Percentiles rank a stretch among this genome's conserved stretches.
Conservation (phyloP, 805 yeast genomes). For the Kregervanrija pseudodelftensis region DNA sequence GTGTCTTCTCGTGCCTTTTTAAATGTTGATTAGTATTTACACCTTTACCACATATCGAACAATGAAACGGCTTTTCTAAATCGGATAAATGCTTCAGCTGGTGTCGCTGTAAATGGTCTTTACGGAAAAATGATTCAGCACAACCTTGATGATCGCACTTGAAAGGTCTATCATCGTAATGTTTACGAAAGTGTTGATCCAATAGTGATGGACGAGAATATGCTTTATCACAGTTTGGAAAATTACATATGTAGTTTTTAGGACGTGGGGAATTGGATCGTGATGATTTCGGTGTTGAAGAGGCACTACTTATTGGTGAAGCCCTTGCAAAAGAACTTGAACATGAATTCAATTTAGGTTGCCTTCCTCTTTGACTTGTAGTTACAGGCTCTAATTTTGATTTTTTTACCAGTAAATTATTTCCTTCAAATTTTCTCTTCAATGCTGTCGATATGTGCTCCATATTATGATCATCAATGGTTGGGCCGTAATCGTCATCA, state of each 20-base stretch:
- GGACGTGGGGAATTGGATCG: conserved; percentile 40
- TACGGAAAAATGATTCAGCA: conserved; percentile 57
- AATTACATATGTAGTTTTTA: conserved; percentile 58
- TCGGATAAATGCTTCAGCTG: conserved; percentile 47
- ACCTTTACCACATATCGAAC: conserved; percentile 76
- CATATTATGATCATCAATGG: no score
- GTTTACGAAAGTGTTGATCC: conserved; percentile 75
- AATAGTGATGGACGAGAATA: conserved; percentile 77
- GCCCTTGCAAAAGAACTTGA: background rate
- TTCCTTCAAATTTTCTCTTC: no score
- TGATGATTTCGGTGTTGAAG: conserved; percentile 10
- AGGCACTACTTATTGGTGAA: background rate
- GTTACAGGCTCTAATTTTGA: no score
- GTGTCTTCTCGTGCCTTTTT: conserved; percentile 76
- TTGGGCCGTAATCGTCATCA: no score
- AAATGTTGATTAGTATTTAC: conserved; percentile 75
- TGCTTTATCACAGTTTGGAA: conserved; percentile 62
- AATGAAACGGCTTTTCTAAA: conserved; percentile 60
- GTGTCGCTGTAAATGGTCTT: conserved; percentile 78
- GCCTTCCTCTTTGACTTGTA: no score
- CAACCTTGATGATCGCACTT: conserved; percentile 53
- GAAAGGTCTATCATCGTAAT: conserved; percentile 75
- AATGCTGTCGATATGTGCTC: no score
- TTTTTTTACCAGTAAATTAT: no score
- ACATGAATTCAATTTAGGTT: no score